Evolutionary conservation across 2,329 filamentous ascomycete genomes (phyloP).

Genomic region (Colletotrichum magnum): DNA sequence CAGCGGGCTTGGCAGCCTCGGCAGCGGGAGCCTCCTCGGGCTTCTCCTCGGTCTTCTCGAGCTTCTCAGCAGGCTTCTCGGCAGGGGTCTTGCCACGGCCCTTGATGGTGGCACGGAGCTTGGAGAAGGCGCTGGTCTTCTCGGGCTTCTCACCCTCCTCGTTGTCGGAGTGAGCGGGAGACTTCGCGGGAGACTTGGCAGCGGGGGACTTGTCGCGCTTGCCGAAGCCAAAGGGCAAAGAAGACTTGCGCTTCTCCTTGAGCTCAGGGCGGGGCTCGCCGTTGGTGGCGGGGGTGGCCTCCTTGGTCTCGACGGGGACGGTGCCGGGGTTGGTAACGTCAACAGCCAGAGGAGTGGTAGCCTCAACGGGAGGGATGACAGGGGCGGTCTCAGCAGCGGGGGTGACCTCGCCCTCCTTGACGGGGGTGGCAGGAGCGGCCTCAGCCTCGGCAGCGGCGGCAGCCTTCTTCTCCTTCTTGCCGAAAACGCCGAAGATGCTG

Average conservation of each 20-base stretch:
- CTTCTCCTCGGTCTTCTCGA: conserved; percentile 43
- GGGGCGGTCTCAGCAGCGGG: conserved; percentile 66
- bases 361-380: conserved; percentile 72
- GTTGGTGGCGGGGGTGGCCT: conserved; percentile 58
- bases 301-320: conserved; percentile 63
- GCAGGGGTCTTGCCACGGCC: conserved; percentile 56
- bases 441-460: conserved; percentile 65
- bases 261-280: conserved; percentile 73
- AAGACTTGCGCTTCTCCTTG: conserved; percentile 89
- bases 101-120: conserved; percentile 72
- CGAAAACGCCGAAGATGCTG: conserved; percentile 70
- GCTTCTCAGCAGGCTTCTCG: conserved; percentile 55
- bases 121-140: conserved; percentile 70
- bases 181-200: conserved; percentile 69
- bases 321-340: conserved; percentile 65
- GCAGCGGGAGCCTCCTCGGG: conserved; percentile 48
- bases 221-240: conserved; percentile 80
- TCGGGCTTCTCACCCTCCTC: conserved; percentile 73
- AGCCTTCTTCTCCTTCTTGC: conserved; percentile 73
- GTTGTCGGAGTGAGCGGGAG: conserved; percentile 62
- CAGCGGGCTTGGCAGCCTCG: conserved; percentile 48
- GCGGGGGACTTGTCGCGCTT: conserved; percentile 60
- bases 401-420: conserved; percentile 60
- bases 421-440: conserved; percentile 52
- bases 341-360: conserved; percentile 68